Base-by-base conservation (phyloP, 768 basidiomycete species). In the Calocera cornea region DNA sequence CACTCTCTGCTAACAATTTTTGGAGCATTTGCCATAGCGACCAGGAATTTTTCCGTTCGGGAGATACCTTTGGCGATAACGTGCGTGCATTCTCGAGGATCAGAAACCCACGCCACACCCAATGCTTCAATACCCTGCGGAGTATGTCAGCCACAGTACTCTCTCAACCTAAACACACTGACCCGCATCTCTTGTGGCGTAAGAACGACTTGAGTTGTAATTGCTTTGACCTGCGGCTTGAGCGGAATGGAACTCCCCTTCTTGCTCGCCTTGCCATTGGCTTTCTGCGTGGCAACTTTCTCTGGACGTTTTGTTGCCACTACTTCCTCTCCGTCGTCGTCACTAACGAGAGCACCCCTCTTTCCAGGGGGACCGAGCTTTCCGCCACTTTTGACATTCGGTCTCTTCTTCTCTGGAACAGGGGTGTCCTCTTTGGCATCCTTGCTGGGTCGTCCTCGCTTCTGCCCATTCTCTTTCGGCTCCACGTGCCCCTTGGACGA, bases 1-100 rank as follows among this genome's bases (percentile, higher is more conserved):
- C 93, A 97, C 36, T 83, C 78, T 65, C 81, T 80, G 1, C 80
- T 83, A 24, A 97, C 76, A 60, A 95, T 79, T 69, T 79, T 80
- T 0, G 89, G 87, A 0, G 82, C 84, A 0, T 76, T 76, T 0
- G 88, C 80, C 71, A 95, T 78, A 0, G 90, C 90, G 71, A 86
- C 86, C 0, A 97, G 79, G 73, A 95, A 89, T 75, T 95, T 97
- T 73, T 93, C 89, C 0, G 94, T 95, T 2, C 93, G 83, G 3
- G 87, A 84, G 29, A 95, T 79, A 31, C 80, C 79, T 36, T 82
- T 83, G 11, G 85, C 83, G 60, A 95, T 75, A 14, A 97, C 80
- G 76, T 95, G 90, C 0, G 92, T 95, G 72, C 88, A 91, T 66
- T 91, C 86, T 0, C 75, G 72, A 0, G 87, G 80, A 36, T 84